Evolutionary conservation across 768 basidiomycete genomes (phyloP).

Genomic region (Termitomyces sp.): DNA sequence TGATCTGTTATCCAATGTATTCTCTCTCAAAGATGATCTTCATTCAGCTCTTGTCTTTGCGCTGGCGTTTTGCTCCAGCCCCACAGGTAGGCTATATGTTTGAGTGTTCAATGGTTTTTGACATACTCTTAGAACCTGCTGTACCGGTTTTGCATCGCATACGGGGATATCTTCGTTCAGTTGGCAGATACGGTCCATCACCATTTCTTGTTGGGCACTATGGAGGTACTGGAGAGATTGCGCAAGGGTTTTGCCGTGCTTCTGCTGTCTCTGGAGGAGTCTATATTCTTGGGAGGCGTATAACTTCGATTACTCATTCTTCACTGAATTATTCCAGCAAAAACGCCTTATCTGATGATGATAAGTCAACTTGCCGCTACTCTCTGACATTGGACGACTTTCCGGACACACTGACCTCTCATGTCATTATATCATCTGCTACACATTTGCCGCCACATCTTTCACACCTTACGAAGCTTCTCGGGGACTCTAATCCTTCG

Average conservation of each 20-base stretch:
- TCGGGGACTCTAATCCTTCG: neutral
- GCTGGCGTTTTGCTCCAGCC: constrained; percentile 64
- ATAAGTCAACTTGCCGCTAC: constrained; percentile 27
- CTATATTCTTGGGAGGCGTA: constrained; percentile 63
- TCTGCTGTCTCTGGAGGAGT: constrained; percentile 78
- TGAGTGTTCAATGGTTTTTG: neutral
- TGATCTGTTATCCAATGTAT: constrained; percentile 61
- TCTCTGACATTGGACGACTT: constrained; percentile 55
- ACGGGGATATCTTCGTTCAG: constrained; percentile 68
- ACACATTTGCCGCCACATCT: constrained; percentile 30
- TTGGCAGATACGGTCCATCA: constrained; percentile 77
- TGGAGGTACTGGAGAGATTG: constrained; percentile 88
- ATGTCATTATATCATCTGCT: constrained; percentile 51
- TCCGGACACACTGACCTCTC: constrained; percentile 53
- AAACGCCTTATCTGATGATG: neutral
- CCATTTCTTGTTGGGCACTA: constrained; percentile 95
- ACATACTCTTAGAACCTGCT: constrained; percentile 53
- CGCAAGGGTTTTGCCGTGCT: constrained; percentile 87
- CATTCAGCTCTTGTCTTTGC: constrained; percentile 70
- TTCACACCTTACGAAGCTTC: constrained; percentile 19
- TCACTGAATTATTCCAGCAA: neutral
- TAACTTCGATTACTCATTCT: constrained; percentile 28
- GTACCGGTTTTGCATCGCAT: constrained; percentile 66
- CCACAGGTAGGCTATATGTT: constrained; percentile 45
- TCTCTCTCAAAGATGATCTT: constrained; percentile 57